phyloP scores from a whole-genome alignment of 1,284 basidiomycete genomes.

The Leccinum subrobustum region DNA sequence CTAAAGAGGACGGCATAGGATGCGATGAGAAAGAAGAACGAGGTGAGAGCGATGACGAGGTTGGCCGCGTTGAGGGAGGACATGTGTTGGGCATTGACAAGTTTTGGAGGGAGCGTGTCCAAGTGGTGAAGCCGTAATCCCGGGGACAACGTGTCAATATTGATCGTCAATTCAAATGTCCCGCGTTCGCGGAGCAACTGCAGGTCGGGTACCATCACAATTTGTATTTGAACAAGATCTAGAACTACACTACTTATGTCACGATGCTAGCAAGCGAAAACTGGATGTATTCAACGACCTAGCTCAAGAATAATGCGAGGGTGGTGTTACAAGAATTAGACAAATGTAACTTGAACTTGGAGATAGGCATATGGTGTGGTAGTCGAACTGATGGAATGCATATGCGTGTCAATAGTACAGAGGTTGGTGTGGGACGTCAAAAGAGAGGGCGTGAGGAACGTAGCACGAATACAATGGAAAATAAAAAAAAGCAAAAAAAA shows the following conservation, averaged over 20 bases:
- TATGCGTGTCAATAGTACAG: constrained; percentile 25
- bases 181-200: constrained; percentile 9
- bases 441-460: constrained; percentile 15
- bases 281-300: constrained; percentile 20
- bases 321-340: constrained; percentile 37
- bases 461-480: constrained; percentile 4
- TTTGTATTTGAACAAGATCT: constrained; percentile 25
- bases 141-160: constrained; percentile 22
- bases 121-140: constrained; percentile 31
- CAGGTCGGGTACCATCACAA: not conserved
- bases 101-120: constrained; percentile 12
- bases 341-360: constrained; percentile 16
- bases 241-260: constrained; percentile 30
- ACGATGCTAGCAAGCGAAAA: constrained; percentile 12
- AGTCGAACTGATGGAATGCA: constrained; percentile 24
- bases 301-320: constrained; percentile 7
- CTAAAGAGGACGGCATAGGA: constrained; percentile 66
- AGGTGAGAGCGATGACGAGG: constrained; percentile 46
- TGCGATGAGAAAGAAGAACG: constrained; percentile 55
- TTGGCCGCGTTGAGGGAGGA: constrained; percentile 43
- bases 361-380: constrained; percentile 24
- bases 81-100: constrained; percentile 19
- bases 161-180: constrained; percentile 7
- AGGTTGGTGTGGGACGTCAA: constrained; percentile 20
- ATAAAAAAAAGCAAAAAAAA: not conserved